Conservation (phyloP, 768 basidiomycete species). For the Terana coerulea region DNA sequence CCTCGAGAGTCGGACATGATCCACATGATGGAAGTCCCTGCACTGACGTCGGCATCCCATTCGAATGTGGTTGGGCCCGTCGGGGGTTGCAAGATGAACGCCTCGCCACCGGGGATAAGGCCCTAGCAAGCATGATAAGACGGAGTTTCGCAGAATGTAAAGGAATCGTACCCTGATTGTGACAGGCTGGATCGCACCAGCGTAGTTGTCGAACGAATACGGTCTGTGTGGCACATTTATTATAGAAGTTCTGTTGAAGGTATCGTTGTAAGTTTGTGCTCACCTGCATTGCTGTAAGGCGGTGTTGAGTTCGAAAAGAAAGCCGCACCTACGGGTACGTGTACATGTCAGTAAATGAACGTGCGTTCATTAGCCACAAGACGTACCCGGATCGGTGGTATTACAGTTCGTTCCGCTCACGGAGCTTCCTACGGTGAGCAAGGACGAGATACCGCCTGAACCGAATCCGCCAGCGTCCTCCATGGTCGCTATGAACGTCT, state of each 20-base stretch:
- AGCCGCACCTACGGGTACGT: constrained; percentile 30
- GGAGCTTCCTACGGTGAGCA: constrained; percentile 47
- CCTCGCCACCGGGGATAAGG: constrained; percentile 21
- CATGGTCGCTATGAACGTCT: constrained; percentile 56
- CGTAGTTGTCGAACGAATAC: constrained; percentile 20
- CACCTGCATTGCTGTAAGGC: constrained; percentile 63
- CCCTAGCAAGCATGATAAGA: constrained; percentile 13
- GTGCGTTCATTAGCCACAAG: constrained; percentile 9
- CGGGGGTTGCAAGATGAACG: constrained; percentile 22
- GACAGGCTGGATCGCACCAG: constrained; percentile 23
- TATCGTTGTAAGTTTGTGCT: constrained; percentile 10
- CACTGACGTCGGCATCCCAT: constrained; percentile 22
- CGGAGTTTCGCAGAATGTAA: no score
- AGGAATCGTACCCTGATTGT: constrained; percentile 21
- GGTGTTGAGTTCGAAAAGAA: constrained; percentile 50
- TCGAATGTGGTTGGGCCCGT: constrained; percentile 18
- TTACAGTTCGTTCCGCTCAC: constrained; percentile 43
- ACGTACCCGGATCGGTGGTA: constrained; percentile 38
- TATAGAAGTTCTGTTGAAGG: not conserved
- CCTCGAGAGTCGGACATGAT: constrained; percentile 23
- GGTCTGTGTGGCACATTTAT: constrained; percentile 8
- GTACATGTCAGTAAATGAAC: not conserved
- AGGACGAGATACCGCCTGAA: constrained; percentile 52
- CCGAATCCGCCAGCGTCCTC: constrained; percentile 70
- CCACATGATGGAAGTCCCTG: constrained; percentile 21